These are phyloP conservation scores for Tetrahymena thermophila DNA, from an alignment of 73 alveolate species.

Conservation along the genomic window DNA sequence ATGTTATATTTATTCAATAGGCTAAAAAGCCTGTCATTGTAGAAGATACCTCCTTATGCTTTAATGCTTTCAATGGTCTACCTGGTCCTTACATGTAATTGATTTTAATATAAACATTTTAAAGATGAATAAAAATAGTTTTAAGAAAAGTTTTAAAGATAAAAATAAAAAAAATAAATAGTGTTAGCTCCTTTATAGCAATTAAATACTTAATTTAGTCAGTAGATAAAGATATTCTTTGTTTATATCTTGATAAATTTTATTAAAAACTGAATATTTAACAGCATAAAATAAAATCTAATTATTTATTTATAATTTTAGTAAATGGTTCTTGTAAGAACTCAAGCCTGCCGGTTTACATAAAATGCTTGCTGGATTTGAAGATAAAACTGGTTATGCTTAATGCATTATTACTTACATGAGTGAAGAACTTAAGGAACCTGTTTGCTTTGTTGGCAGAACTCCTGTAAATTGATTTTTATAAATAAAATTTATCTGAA, in stretches of 20 bases:
- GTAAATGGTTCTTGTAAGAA: slow-evolving; percentile 75
- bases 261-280: background rate
- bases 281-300: background rate
- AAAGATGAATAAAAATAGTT: no score
- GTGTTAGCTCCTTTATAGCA: background rate
- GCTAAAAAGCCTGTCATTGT: slow-evolving; percentile 64
- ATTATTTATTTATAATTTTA: background rate
- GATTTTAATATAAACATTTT: no score
- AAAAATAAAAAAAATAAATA: no score
- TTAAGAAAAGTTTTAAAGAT: no score
- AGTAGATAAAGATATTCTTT: background rate
- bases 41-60: slow-evolving; percentile 91
- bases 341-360: slow-evolving; percentile 77
- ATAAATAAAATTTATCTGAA: no score
- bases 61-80: slow-evolving; percentile 86
- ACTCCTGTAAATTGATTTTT: slow-evolving; percentile 19
- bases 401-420: slow-evolving; percentile 78
- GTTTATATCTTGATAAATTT: background rate
- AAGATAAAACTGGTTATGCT: slow-evolving; percentile 90
- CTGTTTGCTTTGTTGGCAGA: slow-evolving; percentile 81
- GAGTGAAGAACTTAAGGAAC: slow-evolving; percentile 55
- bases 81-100: slow-evolving; percentile 90
- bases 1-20: background rate
- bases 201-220: no score
- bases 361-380: slow-evolving; percentile 79